These are phyloP conservation scores for Trichoderma sp. DNA, from an alignment of 2,329 filamentous ascomycete genomes.

Conservation along the genomic window DNA sequence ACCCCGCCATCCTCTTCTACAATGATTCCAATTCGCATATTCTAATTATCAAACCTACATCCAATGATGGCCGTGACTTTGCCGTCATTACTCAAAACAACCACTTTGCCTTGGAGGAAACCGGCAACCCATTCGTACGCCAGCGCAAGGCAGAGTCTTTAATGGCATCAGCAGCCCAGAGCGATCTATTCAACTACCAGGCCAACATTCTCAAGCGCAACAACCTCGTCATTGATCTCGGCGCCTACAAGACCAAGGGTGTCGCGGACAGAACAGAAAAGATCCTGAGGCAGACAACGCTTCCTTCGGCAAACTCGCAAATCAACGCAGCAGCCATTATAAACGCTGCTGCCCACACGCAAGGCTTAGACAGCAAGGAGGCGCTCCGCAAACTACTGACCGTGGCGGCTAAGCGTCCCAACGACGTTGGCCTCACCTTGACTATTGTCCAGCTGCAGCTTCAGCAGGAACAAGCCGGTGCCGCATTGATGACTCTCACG, in stretches of 20 bases:
- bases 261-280: constrained; percentile 52
- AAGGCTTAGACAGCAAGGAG: constrained; percentile 63
- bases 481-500: constrained; percentile 75
- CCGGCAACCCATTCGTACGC: constrained; percentile 66
- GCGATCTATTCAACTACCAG: constrained; percentile 74
- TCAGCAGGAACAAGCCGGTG: constrained; percentile 67
- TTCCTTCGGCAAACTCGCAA: constrained; percentile 36
- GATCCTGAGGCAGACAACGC: constrained; percentile 35
- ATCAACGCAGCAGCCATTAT: constrained; percentile 49
- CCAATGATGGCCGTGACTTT: constrained; percentile 59
- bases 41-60: not conserved
- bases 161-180: constrained; percentile 53
- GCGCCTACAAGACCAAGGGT: constrained; percentile 67
- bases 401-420: constrained; percentile 71
- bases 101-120: constrained; percentile 43
- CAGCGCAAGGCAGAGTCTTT: constrained; percentile 62
- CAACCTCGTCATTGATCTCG: constrained; percentile 62
- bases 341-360: constrained; percentile 72
- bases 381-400: constrained; percentile 70
- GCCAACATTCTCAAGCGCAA: constrained; percentile 58
- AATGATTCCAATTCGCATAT: not conserved
- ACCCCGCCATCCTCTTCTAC: not conserved
- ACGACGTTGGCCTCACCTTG: constrained; percentile 77
- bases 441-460: constrained; percentile 83
- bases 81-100: constrained; percentile 69